Evolutionary conservation across 345 rosid species (phyloP).

Genomic region (Geranium rotundifolium): DNA sequence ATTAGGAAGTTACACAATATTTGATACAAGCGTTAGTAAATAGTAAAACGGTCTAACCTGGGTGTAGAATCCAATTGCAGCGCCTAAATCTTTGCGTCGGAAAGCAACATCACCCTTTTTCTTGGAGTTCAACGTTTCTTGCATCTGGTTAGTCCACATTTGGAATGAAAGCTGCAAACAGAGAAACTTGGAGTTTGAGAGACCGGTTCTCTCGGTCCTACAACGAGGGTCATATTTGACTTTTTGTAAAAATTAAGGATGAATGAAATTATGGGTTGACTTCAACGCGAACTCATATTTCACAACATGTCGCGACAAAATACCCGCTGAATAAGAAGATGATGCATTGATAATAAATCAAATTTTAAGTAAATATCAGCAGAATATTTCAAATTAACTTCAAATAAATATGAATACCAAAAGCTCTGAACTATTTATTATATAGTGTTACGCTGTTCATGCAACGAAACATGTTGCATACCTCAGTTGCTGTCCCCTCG

Average conservation of each 20-base stretch:
- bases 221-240: conserved; percentile 3
- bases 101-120: conserved; percentile 76
- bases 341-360: too few relatives aligned
- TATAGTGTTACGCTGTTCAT: neutral
- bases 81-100: conserved; percentile 53
- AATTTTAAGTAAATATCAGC: too few relatives aligned
- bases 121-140: conserved; percentile 71
- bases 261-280: too few relatives aligned
- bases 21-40: neutral
- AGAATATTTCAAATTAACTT: too few relatives aligned
- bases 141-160: conserved; percentile 82
- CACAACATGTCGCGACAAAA: too few relatives aligned
- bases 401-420: too few relatives aligned
- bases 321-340: too few relatives aligned
- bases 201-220: conserved; percentile 1
- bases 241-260: neutral
- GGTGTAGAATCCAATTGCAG: conserved; percentile 51
- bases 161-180: conserved; percentile 65
- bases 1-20: neutral
- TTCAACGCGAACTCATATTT: neutral
- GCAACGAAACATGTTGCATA: conserved; percentile 12
- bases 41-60: conserved; percentile 36
- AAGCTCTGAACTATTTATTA: too few relatives aligned
- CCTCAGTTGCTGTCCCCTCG: conserved; percentile 80
- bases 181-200: neutral